A percentile compares a stretch with the other conserved stretches of the same genome.
Conservation (phyloP, 2,329 filamentous ascomycete genomes). For the Ophiostoma pallidulum region DNA sequence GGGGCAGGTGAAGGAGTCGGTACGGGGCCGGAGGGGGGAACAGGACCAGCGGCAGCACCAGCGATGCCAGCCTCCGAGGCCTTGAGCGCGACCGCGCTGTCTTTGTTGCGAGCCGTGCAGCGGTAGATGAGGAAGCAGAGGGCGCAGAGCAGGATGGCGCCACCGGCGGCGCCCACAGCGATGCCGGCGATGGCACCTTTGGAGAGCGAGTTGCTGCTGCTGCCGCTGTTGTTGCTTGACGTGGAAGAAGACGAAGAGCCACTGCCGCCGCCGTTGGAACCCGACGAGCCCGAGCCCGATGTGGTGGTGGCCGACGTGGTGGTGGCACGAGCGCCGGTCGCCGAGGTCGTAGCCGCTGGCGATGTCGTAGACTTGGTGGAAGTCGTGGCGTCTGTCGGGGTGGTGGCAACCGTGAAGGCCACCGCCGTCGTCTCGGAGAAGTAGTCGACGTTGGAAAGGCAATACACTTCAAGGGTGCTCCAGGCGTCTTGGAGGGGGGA, state of each 20-base stretch:
- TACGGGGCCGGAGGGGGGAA: not conserved
- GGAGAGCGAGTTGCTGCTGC: conserved; percentile 7
- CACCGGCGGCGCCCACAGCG: conserved; percentile 12
- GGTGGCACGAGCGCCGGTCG: not conserved
- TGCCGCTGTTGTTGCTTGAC: too few relatives aligned
- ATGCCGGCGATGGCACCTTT: conserved; percentile 15
- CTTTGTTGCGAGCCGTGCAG: conserved; percentile 3
- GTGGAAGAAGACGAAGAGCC: too few relatives aligned
- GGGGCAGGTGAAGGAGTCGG: not conserved
- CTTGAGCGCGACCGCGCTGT: not conserved
- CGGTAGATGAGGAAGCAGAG: conserved; percentile 12
- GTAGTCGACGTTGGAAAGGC: not conserved
- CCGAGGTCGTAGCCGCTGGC: not conserved
- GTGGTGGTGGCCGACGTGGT: not conserved
- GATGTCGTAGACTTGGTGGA: not conserved
- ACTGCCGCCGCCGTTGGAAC: not conserved
- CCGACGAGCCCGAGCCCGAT: not conserved
- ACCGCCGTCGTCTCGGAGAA: not conserved
- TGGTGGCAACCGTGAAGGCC: not conserved
- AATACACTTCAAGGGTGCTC: not conserved
- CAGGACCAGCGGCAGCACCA: not conserved
- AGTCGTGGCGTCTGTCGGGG: not conserved
- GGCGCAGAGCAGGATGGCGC: conserved; percentile 10
- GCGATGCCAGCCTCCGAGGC: not conserved
- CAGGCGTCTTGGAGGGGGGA: not conserved